Percentiles rank a stretch among this genome's conserved stretches.
Evolutionary conservation across 257 asterid species (phyloP).

Genomic region (Solanum pimpinellifolium): DNA sequence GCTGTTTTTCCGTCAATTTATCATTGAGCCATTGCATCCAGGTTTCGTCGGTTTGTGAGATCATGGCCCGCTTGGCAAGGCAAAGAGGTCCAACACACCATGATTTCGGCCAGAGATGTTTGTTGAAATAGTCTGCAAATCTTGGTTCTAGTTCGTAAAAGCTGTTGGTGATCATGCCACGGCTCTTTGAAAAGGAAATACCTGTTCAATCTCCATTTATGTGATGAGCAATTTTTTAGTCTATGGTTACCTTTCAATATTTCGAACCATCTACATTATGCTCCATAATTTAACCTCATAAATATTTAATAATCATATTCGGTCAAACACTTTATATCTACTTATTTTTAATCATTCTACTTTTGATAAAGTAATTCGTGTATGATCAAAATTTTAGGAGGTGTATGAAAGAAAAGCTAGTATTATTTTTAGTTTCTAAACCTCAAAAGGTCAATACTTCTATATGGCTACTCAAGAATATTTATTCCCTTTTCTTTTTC

Average conservation of each 20-base stretch:
- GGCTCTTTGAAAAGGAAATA: slow-evolving; percentile 21
- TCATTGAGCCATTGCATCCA: slow-evolving; percentile 35
- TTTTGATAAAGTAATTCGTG: background rate
- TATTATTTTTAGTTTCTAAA: background rate
- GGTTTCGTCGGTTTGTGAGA: background rate
- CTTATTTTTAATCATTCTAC: background rate
- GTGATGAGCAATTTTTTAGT: too few relatives aligned
- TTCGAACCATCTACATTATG: too few relatives aligned
- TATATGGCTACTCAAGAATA: background rate
- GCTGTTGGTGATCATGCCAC: slow-evolving; percentile 44
- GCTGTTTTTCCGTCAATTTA: slow-evolving; percentile 7
- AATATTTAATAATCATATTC: background rate
- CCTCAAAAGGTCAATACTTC: background rate
- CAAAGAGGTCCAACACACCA: slow-evolving; percentile 63
- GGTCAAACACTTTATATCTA: background rate
- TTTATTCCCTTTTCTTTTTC: too few relatives aligned
- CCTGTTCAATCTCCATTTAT: background rate
- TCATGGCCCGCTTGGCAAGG: slow-evolving; percentile 2
- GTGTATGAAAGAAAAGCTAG: too few relatives aligned
- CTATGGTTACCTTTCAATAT: background rate
- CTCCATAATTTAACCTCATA: background rate
- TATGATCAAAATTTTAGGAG: background rate
- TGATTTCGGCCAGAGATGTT: slow-evolving; percentile 33
- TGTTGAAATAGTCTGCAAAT: slow-evolving; percentile 39
- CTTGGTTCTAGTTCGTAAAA: slow-evolving; percentile 33